Base-by-base conservation (phyloP, 306 rosid species). In the Quillaja saponaria region DNA sequence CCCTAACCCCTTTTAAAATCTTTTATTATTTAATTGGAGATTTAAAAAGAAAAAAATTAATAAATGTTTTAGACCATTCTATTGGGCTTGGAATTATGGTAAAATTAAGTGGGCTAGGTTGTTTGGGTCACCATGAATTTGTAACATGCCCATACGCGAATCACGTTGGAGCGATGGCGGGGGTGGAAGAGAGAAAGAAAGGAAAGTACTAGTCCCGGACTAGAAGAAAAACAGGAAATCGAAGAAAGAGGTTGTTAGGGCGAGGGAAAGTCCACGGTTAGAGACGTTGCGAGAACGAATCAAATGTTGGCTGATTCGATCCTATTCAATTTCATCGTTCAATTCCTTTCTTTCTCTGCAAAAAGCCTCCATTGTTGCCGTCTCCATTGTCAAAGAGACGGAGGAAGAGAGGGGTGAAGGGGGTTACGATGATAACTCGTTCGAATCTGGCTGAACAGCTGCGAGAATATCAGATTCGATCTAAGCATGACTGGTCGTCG, bases 361-460 rank as follows among this genome's bases (percentile, higher is more conserved):
- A 8, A 69, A 68, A 62, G 62, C 74, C 77, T 28, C 67, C 72
- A 59, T 59, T 49, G 76, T 71, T 7, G 49, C 44, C 31, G 53
- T 65, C 56, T 56, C 17, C 18, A 44, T 25, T 33, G 34, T 20
- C 10, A 34, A 19, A 61, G 53, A 45, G 47, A 38, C 25, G 16
- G 49, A 45, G 65, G 40, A 17, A 13, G 21, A 66, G 34, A 49
- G 25, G 10, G 62, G 55, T 62, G 10, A 49, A 44, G 61, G 34
- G 51, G 39, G 15, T 39, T 17, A 78, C 69, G 64, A 94, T 94
- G 99, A 94, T 94, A 76, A 89, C 99, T 58, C 85, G 99, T 81
- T 94, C 99, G 84, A 94, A 94, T 89, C 96, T 94, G 67, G 99
- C 88, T 10, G 99, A 94, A 67, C 97, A 89, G 86, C 81, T 94